These are phyloP conservation scores for Elsinoe batatas DNA, from an alignment of 2,329 filamentous ascomycete genomes.

Conservation along the genomic window DNA sequence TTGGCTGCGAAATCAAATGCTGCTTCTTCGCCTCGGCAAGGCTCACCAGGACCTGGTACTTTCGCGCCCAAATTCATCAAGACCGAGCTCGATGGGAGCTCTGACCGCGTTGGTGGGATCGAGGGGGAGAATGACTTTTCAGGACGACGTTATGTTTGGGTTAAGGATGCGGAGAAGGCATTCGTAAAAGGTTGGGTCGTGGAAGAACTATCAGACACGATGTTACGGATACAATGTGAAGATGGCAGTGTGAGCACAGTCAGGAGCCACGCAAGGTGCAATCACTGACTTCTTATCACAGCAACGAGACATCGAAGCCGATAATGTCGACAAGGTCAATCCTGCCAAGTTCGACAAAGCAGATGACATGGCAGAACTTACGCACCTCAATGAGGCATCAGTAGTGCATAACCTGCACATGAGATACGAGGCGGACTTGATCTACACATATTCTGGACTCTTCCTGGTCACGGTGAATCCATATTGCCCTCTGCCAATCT, in stretches of 20 bases:
- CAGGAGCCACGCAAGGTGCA: constrained; percentile 15
- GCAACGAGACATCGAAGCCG: constrained; percentile 77
- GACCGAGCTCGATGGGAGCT: constrained; percentile 55
- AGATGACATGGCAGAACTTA: constrained; percentile 97
- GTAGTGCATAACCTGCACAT: constrained; percentile 95
- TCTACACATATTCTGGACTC: constrained; percentile 93
- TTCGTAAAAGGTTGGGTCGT: constrained; percentile 91
- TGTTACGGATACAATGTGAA: constrained; percentile 80
- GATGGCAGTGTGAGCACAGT: constrained; percentile 64
- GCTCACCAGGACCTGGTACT: constrained; percentile 56
- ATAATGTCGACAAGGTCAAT: constrained; percentile 96
- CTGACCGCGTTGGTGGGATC: constrained; percentile 55
- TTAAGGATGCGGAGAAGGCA: constrained; percentile 74
- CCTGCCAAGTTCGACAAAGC: constrained; percentile 99
- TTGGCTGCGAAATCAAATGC: constrained; percentile 14
- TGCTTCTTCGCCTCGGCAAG: constrained; percentile 9
- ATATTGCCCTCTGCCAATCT: constrained; percentile 89
- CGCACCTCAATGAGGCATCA: constrained; percentile 93
- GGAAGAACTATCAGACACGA: constrained; percentile 61
- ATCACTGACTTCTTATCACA: constrained; percentile 29
- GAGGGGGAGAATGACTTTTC: constrained; percentile 99
- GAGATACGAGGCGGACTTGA: constrained; percentile 89
- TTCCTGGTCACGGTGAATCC: constrained; percentile 97
- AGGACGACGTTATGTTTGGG: constrained; percentile 95
- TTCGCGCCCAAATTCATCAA: constrained; percentile 97